Base-by-base conservation (phyloP, 140 eudicot genomes). In the Artemisia princeps region DNA sequence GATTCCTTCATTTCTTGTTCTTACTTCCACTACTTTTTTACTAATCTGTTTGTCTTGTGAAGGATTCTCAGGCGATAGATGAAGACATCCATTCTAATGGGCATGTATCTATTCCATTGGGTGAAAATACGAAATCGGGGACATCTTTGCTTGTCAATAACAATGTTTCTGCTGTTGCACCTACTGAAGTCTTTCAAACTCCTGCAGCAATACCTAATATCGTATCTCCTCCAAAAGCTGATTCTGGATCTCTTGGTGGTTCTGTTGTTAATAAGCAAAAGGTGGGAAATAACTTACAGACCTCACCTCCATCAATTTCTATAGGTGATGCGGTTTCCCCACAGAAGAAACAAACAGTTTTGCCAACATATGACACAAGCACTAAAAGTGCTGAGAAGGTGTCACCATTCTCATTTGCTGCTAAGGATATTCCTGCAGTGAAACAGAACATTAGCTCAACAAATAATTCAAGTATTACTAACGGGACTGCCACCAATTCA, bases 11-110 rank as follows among this genome's bases (percentile, higher is more conserved):
- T 10, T 60, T 71, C 44, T 2, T 37, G 4, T 26, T 11, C 10
- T 60, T 71, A 2, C 3, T 61, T 20, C 8, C 23, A 1, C 23
- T 20, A 20, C 23, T 20, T 0, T 9, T 37, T 65, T 55, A 60
- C 45, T 45, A 60, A 19, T 23, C 10, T 19, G 44, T 19, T 56
- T 63, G 50, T 54, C 8, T 73, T 69, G 40, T 80, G 74, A 24
- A 87, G 91, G 91, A 79, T 6, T 72, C 20, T 59, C 9, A 71
- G 61, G 91, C 80, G 45, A 46, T 82, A 73, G 86, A 84, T 70
- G 83, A 78, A n/a, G 80, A 73, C 51, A 78, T 45, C 12, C 76
- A 48, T 65, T 64, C 77, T 14, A 84, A 77, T 64, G 88, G 85
- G 59, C 72, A 69, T 69, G 80, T 48, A 8, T 60, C 79, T 60